A percentile compares a stretch with the other conserved stretches of the same genome.
phyloP scores from a whole-genome alignment of 2,329 filamentous ascomycete genomes.

The Beauveria brongniartii region DNA sequence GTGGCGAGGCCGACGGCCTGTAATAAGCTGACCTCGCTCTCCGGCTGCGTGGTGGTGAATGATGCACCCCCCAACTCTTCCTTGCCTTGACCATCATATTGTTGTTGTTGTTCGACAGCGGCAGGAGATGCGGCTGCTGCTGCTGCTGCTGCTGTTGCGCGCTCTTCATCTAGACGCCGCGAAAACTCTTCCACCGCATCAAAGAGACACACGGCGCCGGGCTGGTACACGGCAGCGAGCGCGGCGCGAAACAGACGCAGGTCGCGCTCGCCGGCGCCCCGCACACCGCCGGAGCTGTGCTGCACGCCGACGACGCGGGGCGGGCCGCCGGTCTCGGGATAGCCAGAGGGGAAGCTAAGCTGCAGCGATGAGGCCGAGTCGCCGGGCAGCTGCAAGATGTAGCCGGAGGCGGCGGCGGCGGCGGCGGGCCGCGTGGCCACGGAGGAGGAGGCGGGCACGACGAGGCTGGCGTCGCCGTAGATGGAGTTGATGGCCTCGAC shows the following conservation, averaged over 20 bases:
- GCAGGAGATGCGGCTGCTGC: conserved; percentile 5
- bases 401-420: conserved; percentile 23
- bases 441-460: conserved; percentile 21
- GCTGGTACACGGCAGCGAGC: conserved; percentile 60
- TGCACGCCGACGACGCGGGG: conserved; percentile 75
- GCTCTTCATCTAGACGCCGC: conserved; percentile 30
- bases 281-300: conserved; percentile 65
- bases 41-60: neutral
- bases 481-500: conserved; percentile 79
- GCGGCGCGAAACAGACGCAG: conserved; percentile 61
- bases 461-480: conserved; percentile 61
- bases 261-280: conserved; percentile 64
- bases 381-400: conserved; percentile 60
- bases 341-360: conserved; percentile 62
- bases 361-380: conserved; percentile 48
- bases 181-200: conserved; percentile 76
- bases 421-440: conserved; percentile 27
- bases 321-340: conserved; percentile 66
- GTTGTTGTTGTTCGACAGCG: conserved; percentile 18
- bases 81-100: conserved; percentile 14
- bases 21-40: conserved; percentile 10
- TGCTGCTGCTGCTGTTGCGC: neutral
- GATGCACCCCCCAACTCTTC: conserved; percentile 8
- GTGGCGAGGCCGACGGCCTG: conserved; percentile 16
- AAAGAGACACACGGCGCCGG: conserved; percentile 71